These are phyloP conservation scores for Sinapis alba DNA, from an alignment of 441 rosid genomes.

Conservation along the genomic window DNA sequence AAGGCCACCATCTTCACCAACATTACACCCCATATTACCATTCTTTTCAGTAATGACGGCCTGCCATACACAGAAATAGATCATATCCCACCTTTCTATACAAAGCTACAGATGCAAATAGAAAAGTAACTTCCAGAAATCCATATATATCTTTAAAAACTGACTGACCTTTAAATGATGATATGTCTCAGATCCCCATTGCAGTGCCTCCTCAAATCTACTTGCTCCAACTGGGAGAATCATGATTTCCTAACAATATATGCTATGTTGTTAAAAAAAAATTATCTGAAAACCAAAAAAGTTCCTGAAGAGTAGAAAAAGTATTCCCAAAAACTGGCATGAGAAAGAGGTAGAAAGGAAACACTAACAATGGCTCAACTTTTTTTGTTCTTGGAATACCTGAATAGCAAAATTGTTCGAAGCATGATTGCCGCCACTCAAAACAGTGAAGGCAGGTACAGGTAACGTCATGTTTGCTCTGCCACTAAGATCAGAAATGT, in stretches of 20 bases:
- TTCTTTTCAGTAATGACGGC: slow-evolving; percentile 87
- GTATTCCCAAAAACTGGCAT: not conserved
- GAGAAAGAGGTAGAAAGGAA: slow-evolving; percentile 15
- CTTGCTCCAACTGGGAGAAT: slow-evolving; percentile 89
- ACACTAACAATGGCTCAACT: not conserved
- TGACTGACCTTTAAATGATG: slow-evolving; percentile 97
- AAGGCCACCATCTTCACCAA: slow-evolving; percentile 96
- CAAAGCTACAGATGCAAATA: not conserved
- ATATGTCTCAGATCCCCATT: slow-evolving; percentile 94
- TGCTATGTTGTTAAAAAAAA: not conserved
- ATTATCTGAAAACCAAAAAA: slow-evolving; percentile 1
- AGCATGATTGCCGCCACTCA: slow-evolving; percentile 93
- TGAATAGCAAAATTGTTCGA: slow-evolving; percentile 81
- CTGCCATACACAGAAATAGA: slow-evolving; percentile 52
- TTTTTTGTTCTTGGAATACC: slow-evolving; percentile 43
- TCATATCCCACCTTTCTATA: slow-evolving; percentile 14
- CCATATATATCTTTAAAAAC: slow-evolving; percentile 5
- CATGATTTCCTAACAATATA: slow-evolving; percentile 74
- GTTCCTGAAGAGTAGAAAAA: not conserved
- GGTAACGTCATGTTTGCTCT: slow-evolving; percentile 70
- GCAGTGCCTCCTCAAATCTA: slow-evolving; percentile 95
- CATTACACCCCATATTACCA: slow-evolving; percentile 79
- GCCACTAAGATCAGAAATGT: slow-evolving; percentile 86
- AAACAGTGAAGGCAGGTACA: slow-evolving; percentile 92
- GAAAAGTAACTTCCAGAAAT: slow-evolving; percentile 25